Evolutionary conservation across 148 eudicot genomes (phyloP), one percentile per base, ranked within the genome.

Genomic region (Dysphania ambrosioides): DNA sequence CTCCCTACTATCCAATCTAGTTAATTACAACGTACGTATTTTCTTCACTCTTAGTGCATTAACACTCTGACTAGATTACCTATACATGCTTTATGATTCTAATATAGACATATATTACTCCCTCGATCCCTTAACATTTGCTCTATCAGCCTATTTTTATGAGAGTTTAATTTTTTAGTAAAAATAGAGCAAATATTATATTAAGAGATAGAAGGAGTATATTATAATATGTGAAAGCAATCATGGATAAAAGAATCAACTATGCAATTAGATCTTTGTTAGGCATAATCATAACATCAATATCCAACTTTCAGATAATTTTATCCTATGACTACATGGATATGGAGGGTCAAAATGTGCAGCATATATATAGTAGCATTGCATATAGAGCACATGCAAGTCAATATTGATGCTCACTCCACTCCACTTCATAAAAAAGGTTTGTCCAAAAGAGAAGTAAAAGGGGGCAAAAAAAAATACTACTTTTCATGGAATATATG

Each of bases 351-450:
- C 31, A 38, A 3, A 10, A 49, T 5, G 4, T 49, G 55, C 4
- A 41, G 3, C 3, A 49, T 49, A 49, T 11, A 47, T 51, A 63
- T 23, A 2, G 15, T 47, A 26, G 72, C 19, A 41, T 47, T 18
- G 72, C 19, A 41, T 29, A 47, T 36, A 75, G 59, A 16, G 59
- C 68, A 76, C 79, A 76, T 76, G 74, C 71, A 72, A 78, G 68
- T 66, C 68, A 78, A 78, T 64, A 24, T 30, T 42, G 35, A 57
- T 23, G 32, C 27, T 66, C 57, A 31, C 53, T 64, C n/a, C 75
- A 34, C 11, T 41, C 56, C 53, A 34, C n/a, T n/a, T n/a, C n/a
- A n/a, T 27, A 9, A 27, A 61, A 40, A 70, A 10, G 26, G 16
- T 26, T 29, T 32, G 31, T 2, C 21, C 53, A 47, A 42, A 29